A percentile compares a stretch with the other conserved stretches of the same genome.
Evolutionary conservation across 352 stramenopile genomes (phyloP).

Genomic region (Pythium aphanidermatum): DNA sequence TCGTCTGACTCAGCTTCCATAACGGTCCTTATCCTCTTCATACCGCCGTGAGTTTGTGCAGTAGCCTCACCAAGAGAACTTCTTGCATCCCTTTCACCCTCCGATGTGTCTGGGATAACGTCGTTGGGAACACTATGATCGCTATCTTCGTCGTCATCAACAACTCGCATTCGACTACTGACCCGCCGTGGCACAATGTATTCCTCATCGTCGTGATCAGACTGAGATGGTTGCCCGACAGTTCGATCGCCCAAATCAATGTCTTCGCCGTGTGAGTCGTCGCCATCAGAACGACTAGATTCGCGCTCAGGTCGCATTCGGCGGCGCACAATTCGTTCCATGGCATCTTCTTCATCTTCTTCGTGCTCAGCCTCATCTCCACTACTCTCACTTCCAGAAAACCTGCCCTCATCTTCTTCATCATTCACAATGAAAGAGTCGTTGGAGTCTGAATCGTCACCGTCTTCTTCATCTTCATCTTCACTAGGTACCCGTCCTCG

Average conservation of each 20-base stretch:
- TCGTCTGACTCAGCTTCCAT: too few relatives aligned
- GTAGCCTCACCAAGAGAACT: too few relatives aligned
- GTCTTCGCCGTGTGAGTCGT: slow-evolving; percentile 6
- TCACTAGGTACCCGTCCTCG: too few relatives aligned
- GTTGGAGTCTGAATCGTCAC: too few relatives aligned
- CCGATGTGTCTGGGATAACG: background rate
- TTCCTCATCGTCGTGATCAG: slow-evolving; percentile 15
- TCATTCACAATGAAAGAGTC: slow-evolving; percentile 11
- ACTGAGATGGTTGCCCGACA: slow-evolving; percentile 6
- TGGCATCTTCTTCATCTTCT: slow-evolving; percentile 24
- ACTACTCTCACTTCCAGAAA: slow-evolving; percentile 10
- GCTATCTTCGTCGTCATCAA: slow-evolving; percentile 16
- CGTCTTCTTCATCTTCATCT: too few relatives aligned
- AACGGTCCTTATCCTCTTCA: too few relatives aligned
- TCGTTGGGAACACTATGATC: too few relatives aligned
- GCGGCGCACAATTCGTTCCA: slow-evolving; percentile 9
- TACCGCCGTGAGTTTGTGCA: too few relatives aligned
- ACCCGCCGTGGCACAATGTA: background rate
- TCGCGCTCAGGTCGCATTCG: background rate
- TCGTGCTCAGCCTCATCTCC: slow-evolving; percentile 32
- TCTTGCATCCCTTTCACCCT: background rate
- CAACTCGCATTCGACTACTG: slow-evolving; percentile 1
- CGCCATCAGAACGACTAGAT: background rate
- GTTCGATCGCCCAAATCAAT: background rate
- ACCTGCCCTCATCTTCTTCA: slow-evolving; percentile 12